Base-by-base conservation (phyloP, 2,329 filamentous ascomycete genomes). In the Aspergillus carbonarius region DNA sequence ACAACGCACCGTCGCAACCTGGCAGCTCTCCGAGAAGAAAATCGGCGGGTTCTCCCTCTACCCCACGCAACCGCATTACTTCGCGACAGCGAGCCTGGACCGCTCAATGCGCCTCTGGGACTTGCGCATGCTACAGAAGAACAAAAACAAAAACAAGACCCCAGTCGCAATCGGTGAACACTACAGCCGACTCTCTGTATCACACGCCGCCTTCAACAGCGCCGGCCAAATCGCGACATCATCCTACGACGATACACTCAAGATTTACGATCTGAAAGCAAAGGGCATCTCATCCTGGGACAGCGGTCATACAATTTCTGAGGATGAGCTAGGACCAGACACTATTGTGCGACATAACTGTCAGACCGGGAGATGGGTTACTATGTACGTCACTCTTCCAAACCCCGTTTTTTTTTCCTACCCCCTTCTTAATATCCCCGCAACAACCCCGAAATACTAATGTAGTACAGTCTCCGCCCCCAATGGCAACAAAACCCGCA, bases 321-420 rank as follows among this genome's bases (percentile, higher is more conserved):
- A 86, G 1, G 75, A 82, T 12, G 81, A 85, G 7, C 90, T 96
- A 83, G 78, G 85, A 61, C 93, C 93, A 0, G 78, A 82, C 0
- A 83, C 87, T 0, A 79, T 85, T 1, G 84, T 98, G 0, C 82
- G 82, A 10, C 95, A 99, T 70, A 99, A 99, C 70, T 97, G 96
- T 70, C 95, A 99, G 77, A 98, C 93, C 0, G 95, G 93, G 0
- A 83, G 93, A 56, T 97, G 92, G 92, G 92, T 97, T 0, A 96
- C 92, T 0, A 96, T 88, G 82, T 85, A 76, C 66, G 81, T 74
- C 30, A 1, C 7, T 27, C 5, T 6, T 8, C 25, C 7, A 7
- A 6, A 1, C 25, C 6, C 25, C 7, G 3, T 6, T 6, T 6
- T 30, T 30, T 9, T 32, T n/a, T 35, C 54, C 85, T 48, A 48